Base-by-base conservation (phyloP, 306 rosid genomes). In the Mimosa bimucronata region DNA sequence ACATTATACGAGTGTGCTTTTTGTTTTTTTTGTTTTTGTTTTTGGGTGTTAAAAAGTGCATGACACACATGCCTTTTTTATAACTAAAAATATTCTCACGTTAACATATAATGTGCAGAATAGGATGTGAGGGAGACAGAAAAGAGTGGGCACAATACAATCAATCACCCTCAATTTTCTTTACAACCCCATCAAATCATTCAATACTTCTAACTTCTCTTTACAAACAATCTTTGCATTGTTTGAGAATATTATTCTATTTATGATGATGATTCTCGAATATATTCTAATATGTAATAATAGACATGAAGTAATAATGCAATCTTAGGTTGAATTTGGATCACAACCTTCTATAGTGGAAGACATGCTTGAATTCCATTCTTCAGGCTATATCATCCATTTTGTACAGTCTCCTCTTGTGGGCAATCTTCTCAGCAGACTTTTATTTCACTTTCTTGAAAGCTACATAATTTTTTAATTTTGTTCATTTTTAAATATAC, bases 51-150 rank as follows among this genome's bases (percentile, higher is more conserved):
- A n/a, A n/a, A n/a, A 8, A 53, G 0, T 53, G 4, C 1, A 7
- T 0, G n/a, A 45, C 50, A 13, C 5, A 45, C 16, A 45, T 10
- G 15, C 18, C n/a, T 46, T 48, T 10, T 15, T 15, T 16, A 50
- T 18, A 18, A 50, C 14, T 23, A 38, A 34, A 64, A 75, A 75
- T 75, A 41, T 55, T 80, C 71, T 42, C 16, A 66, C 25, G 60
- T 57, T 28, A 16, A 68, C 21, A 55, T 40, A 40, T 40, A 13
- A 75, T 28, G 7, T 5, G 21, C 6, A 50, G 23, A 50, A 44
- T 21, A 23, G 0, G 18, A 5, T 57, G 2, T 29, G 8, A 66
- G 73, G 30, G 3, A 74, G 79, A 52, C 79, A 81, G 55, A 52
- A 52, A 58, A 23, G 37, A 69, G 48, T 69, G 46, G 77, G 48